Evolutionary conservation across 2,329 filamentous ascomycete genomes (phyloP).

Genomic region (Fusarium euwallaceae): DNA sequence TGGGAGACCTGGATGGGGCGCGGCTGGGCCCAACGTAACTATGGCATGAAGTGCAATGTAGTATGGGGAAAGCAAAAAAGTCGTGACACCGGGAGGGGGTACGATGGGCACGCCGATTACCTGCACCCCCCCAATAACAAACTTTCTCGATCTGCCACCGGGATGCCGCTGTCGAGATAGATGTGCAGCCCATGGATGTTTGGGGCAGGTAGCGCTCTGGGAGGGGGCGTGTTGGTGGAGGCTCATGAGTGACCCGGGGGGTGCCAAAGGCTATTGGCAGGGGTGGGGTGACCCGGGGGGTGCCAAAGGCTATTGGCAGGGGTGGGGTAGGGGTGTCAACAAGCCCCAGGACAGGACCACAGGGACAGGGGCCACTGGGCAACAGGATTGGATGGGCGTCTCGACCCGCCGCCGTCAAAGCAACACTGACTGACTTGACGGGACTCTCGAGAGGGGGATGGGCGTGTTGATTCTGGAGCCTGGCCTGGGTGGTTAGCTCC

Average conservation of each 20-base stretch:
- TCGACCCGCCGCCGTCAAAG: slow-evolving; percentile 36
- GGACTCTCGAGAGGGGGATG: slow-evolving; percentile 19
- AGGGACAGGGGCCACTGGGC: not conserved
- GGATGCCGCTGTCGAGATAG: slow-evolving; percentile 48
- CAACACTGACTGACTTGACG: slow-evolving; percentile 30
- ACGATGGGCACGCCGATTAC: slow-evolving; percentile 26
- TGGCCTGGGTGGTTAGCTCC: slow-evolving; percentile 24
- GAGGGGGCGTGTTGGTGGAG: slow-evolving; percentile 29
- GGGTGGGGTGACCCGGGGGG: not conserved
- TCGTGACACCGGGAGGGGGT: slow-evolving; percentile 19
- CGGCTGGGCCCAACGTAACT: slow-evolving; percentile 24
- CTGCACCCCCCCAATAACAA: slow-evolving; percentile 31
- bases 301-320: slow-evolving; percentile 11
- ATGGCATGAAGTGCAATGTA: slow-evolving; percentile 40
- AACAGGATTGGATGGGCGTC: slow-evolving; percentile 32
- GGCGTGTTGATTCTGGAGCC: slow-evolving; percentile 16
- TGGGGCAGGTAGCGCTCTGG: slow-evolving; percentile 36
- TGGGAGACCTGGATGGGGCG: slow-evolving; percentile 38
- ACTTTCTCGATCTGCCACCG: slow-evolving; percentile 47
- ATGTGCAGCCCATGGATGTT: slow-evolving; percentile 34
- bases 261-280: slow-evolving; percentile 11
- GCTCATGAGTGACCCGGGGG: slow-evolving; percentile 7
- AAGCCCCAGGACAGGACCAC: not conserved
- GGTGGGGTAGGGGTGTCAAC: not conserved
- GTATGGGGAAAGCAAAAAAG: slow-evolving; percentile 44